Evolutionary conservation across 2,329 filamentous ascomycete species (phyloP).

Genomic region (Pseudogymnoascus sp.): DNA sequence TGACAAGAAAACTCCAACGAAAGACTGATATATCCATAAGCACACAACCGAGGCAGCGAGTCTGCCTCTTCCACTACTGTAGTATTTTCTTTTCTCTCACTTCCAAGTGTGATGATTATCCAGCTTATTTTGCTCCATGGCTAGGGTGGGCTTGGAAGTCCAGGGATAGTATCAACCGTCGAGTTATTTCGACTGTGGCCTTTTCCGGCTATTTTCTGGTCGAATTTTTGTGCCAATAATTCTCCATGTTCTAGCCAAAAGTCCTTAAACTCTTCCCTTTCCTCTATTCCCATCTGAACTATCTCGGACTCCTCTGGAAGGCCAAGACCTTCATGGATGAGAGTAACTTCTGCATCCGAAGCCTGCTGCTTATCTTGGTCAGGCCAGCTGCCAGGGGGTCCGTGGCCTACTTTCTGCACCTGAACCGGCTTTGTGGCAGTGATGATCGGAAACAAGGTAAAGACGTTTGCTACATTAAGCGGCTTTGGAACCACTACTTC

Average conservation of each 20-base stretch:
- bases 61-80: neutral
- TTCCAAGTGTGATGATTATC: neutral
- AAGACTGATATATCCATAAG: neutral
- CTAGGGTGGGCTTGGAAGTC: neutral
- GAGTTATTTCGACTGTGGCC: neutral
- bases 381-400: neutral
- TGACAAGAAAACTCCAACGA: neutral
- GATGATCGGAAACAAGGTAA: neutral
- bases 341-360: neutral
- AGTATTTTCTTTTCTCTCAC: neutral
- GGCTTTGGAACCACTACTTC: neutral
- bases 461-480: neutral
- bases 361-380: neutral
- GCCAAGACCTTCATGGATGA: neutral
- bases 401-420: neutral
- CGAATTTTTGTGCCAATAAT: neutral
- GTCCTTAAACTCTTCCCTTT: neutral
- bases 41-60: too few species aligned
- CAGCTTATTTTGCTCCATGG: neutral
- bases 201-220: neutral
- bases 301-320: neutral
- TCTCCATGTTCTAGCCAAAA: neutral
- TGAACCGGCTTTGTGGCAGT: neutral
- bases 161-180: neutral
- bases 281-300: neutral